phyloP scores from a whole-genome alignment of 768 basidiomycete species.

The Brasilioporus rufonigricans region DNA sequence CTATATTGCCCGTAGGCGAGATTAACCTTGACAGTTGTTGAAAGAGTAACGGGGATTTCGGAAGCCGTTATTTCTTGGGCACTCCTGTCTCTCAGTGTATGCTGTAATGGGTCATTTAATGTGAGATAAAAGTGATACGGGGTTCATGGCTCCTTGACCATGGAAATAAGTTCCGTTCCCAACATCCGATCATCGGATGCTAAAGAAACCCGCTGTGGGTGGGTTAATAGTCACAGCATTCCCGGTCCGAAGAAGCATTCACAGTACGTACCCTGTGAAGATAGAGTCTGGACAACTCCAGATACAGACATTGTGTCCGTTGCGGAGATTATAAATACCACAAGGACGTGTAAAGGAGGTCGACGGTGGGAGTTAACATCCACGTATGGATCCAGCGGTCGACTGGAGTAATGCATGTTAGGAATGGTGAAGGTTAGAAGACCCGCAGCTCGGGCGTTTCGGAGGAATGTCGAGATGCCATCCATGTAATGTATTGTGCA shows the following conservation, averaged over 20 bases:
- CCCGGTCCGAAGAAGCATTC: conserved; percentile 11
- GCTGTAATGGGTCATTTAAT: conserved; percentile 20
- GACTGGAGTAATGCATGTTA: conserved; percentile 1
- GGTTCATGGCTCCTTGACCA: conserved; percentile 7
- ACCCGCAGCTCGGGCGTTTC: conserved; percentile 5
- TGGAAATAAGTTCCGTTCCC: conserved; percentile 10
- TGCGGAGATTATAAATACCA: conserved; percentile 6
- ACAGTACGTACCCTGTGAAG: conserved; percentile 21
- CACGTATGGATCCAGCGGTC: background rate
- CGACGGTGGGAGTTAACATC: conserved; percentile 5
- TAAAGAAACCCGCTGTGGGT: conserved; percentile 13
- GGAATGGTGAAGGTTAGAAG: background rate
- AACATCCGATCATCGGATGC: conserved; percentile 20
- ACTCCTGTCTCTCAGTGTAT: conserved; percentile 9
- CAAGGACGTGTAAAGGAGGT: conserved; percentile 14
- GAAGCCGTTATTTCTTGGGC: conserved; percentile 4
- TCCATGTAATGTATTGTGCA: conserved; percentile 3
- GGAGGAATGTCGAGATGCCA: background rate
- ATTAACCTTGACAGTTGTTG: conserved; percentile 22
- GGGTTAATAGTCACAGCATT: conserved; percentile 5
- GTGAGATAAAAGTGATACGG: conserved; percentile 21
- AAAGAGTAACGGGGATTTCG: conserved; percentile 16
- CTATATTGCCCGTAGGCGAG: conserved; percentile 8
- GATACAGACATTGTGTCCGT: conserved; percentile 6
- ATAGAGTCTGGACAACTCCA: conserved; percentile 9